Percentiles rank a stretch among this genome's conserved stretches.
phyloP scores from a whole-genome alignment of 2,329 filamentous ascomycete genomes.

The Neocatenulostroma microsporum region DNA sequence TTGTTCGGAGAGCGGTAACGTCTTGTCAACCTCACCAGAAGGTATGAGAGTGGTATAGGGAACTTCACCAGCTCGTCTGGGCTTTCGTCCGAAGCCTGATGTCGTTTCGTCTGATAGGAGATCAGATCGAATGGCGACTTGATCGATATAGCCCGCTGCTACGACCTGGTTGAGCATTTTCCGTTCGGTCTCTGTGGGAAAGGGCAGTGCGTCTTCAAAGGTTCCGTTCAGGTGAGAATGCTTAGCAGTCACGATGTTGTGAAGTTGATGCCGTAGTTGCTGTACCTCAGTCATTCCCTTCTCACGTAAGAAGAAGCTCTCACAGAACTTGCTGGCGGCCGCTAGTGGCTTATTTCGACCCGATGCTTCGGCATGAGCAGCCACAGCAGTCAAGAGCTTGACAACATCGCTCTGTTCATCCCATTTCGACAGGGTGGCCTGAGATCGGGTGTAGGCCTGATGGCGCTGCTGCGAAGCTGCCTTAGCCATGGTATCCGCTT shows the following conservation, averaged over 20 bases:
- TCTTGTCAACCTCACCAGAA: constrained; percentile 32
- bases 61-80: constrained; percentile 81
- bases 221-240: constrained; percentile 22
- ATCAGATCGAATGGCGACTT: constrained; percentile 87
- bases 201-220: constrained; percentile 37
- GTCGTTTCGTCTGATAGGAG: constrained; percentile 56
- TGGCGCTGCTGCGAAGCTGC: constrained; percentile 52
- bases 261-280: constrained; percentile 76
- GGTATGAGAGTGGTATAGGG: constrained; percentile 82
- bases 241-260: constrained; percentile 58
- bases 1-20: constrained; percentile 31
- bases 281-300: constrained; percentile 82
- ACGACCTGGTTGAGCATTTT: constrained; percentile 83
- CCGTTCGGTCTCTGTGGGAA: constrained; percentile 57
- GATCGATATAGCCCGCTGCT: constrained; percentile 86
- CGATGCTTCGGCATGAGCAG: constrained; percentile 71
- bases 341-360: constrained; percentile 37
- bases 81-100: constrained; percentile 52
- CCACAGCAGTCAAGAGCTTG: constrained; percentile 81
- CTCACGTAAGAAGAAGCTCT: constrained; percentile 72
- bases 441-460: constrained; percentile 61
- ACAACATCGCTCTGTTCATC: constrained; percentile 85
- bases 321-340: constrained; percentile 59
- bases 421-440: constrained; percentile 68
- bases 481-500: constrained; percentile 60